Base-by-base conservation (phyloP, 805 yeast genomes). In the Candida germanica region DNA sequence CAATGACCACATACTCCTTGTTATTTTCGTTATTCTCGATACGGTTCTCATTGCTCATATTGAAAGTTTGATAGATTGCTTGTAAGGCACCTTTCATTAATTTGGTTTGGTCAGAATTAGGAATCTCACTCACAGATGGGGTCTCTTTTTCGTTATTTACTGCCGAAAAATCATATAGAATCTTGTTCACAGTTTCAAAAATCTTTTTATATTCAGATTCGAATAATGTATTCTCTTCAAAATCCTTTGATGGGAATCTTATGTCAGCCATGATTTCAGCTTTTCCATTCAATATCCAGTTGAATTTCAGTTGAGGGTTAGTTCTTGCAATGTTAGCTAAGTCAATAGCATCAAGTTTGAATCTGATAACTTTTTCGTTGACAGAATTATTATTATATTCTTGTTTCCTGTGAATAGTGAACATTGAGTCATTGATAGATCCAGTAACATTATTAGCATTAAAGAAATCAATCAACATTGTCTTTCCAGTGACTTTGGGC, bases 371-470 rank as follows among this genome's bases (percentile, higher is more conserved):
- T 27, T 53, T 50, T 14, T 50, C 53, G 25, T 54, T 64, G 34
- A 59, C 45, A 1, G 49, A 60, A 7, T 7, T 7, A 20, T 54
- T 58, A 14, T 29, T 32, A 41, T 70, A 58, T 37, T 73, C 71
- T 51, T 83, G 91, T 47, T 84, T 75, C 51, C 83, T 83, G 48
- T 84, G 93, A 15, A 85, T 70, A 0, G 88, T 82, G 59, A 84
- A 83, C 56, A 85, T 65, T 1, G 93, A 77, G 36, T 82, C 82
- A 50, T 83, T 82, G 10, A 84, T 66, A 0, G 89, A 77, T 0
- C 94, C 94, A 11, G 84, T 78, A 21, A 82, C 78, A 32, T 80
- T 78, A 38, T 71, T 70, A 10, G 88, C 86, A 52, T 79, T 80
- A 59, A 84, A 72, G 36, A 84, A 69, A 54, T 85, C 93, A 38